These are phyloP conservation scores for Aspergillus homomorphus DNA, from an alignment of 495 filamentous ascomycete species.

Conservation along the genomic window DNA sequence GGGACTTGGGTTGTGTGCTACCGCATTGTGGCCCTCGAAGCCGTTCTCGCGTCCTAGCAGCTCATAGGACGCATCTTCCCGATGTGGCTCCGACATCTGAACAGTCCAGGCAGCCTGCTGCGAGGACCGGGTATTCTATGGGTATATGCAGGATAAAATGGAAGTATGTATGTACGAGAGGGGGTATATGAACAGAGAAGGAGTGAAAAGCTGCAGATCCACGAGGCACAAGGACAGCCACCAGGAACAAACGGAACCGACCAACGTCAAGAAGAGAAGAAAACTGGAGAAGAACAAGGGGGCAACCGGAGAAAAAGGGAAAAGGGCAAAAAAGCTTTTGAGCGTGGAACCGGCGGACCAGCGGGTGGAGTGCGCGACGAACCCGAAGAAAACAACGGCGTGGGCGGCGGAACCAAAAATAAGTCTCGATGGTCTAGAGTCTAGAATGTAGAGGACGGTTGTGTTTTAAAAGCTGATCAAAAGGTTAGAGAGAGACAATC, in stretches of 20 bases:
- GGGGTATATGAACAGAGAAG: neutral
- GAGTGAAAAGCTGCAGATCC: neutral
- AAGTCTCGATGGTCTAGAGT: neutral
- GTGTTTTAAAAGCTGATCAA: neutral
- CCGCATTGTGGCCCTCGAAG: neutral
- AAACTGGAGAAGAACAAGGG: neutral
- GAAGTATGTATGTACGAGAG: neutral
- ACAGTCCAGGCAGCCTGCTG: constrained; percentile 1
- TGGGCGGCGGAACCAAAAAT: constrained; percentile 7
- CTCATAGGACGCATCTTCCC: constrained; percentile 6
- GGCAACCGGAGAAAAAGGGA: neutral
- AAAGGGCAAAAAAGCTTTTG: neutral
- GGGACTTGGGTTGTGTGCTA: neutral
- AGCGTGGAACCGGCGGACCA: neutral
- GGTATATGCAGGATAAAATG: neutral
- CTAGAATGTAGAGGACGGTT: neutral
- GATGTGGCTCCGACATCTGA: constrained; percentile 7
- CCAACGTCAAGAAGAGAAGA: neutral
- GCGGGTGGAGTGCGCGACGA: constrained; percentile 1
- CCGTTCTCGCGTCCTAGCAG: constrained; percentile 4
- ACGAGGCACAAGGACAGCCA: neutral
- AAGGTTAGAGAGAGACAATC: neutral
- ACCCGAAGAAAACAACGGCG: constrained; percentile 1
- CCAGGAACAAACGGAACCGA: neutral
- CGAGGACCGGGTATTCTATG: neutral